Evolutionary conservation across 345 rosid genomes (phyloP).

Genomic region (Streptanthus diversifolius): DNA sequence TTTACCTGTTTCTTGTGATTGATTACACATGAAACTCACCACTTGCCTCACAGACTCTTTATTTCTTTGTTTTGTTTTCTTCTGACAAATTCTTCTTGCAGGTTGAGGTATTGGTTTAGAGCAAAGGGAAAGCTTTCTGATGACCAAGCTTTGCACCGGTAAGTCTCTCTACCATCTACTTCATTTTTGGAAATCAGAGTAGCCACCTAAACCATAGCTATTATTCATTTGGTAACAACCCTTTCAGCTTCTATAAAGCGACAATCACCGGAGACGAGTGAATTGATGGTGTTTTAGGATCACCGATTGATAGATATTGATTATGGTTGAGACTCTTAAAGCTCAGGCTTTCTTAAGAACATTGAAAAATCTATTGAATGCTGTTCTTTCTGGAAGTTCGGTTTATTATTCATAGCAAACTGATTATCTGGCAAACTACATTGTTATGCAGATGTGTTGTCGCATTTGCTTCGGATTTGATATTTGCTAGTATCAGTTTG

Average conservation of each 20-base stretch:
- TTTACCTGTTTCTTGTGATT: slow-evolving; percentile 1
- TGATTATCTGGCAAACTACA: neutral
- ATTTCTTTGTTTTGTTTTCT: neutral
- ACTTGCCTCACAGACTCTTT: neutral
- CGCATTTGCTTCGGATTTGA: slow-evolving; percentile 84
- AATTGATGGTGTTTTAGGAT: slow-evolving; percentile 5
- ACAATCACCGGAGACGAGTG: neutral
- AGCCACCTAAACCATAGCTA: neutral
- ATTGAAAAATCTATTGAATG: neutral
- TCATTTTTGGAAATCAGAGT: neutral
- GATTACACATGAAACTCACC: slow-evolving; percentile 6
- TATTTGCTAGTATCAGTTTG: slow-evolving; percentile 67
- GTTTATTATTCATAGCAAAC: neutral
- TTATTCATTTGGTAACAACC: neutral
- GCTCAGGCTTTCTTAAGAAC: neutral
- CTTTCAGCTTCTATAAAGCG: neutral
- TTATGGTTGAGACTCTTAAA: neutral
- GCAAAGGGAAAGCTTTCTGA: slow-evolving; percentile 93
- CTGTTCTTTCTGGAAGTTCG: neutral
- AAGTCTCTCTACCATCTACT: slow-evolving; percentile 26
- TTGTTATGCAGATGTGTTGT: slow-evolving; percentile 72
- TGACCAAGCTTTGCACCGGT: slow-evolving; percentile 95
- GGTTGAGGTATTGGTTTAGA: slow-evolving; percentile 89
- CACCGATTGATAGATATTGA: neutral
- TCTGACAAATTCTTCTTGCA: slow-evolving; percentile 32